Percentiles rank a stretch among this genome's conserved stretches.
These are phyloP conservation scores for Saccharomyces pastorianus DNA, from an alignment of 1,139 yeast species.

Conservation along the genomic window DNA sequence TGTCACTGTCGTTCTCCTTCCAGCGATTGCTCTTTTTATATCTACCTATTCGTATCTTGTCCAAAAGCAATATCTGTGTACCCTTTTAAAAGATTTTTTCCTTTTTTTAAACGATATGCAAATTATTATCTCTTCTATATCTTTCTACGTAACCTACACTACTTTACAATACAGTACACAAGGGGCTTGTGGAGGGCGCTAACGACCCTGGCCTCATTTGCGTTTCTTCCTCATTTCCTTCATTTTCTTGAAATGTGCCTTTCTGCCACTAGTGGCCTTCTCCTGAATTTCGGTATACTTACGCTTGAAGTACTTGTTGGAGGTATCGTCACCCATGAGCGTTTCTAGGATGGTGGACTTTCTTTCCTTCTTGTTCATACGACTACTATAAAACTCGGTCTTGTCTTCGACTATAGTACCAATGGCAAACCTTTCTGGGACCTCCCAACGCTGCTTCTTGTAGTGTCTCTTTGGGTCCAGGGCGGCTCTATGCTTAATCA, in stretches of 20 bases:
- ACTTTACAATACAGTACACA: not conserved
- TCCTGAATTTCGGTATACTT: conserved; percentile 74
- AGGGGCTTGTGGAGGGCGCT: not conserved
- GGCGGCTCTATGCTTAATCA: conserved; percentile 80
- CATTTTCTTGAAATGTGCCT: conserved; percentile 56
- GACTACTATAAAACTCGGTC: conserved; percentile 67
- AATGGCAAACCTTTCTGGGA: conserved; percentile 76
- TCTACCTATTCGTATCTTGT: not conserved
- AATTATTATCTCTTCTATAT: not conserved
- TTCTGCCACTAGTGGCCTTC: conserved; percentile 68
- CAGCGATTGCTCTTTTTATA: not conserved
- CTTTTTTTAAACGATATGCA: not conserved
- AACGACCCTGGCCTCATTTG: not conserved
- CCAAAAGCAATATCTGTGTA: not conserved
- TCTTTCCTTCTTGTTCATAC: conserved; percentile 62
- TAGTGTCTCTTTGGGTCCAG: conserved; percentile 94
- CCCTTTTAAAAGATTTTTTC: not conserved
- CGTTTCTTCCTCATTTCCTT: conserved; percentile 35
- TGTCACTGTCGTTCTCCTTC: not conserved
- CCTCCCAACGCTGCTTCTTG: conserved; percentile 74
- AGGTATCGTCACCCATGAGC: conserved; percentile 61
- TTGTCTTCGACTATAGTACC: conserved; percentile 84
- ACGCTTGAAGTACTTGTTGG: conserved; percentile 73
- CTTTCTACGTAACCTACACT: not conserved
- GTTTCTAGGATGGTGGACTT: conserved; percentile 77